Evolutionary conservation across 2,329 filamentous ascomycete species (phyloP).

Genomic region (Trematosphaeria pertusa): DNA sequence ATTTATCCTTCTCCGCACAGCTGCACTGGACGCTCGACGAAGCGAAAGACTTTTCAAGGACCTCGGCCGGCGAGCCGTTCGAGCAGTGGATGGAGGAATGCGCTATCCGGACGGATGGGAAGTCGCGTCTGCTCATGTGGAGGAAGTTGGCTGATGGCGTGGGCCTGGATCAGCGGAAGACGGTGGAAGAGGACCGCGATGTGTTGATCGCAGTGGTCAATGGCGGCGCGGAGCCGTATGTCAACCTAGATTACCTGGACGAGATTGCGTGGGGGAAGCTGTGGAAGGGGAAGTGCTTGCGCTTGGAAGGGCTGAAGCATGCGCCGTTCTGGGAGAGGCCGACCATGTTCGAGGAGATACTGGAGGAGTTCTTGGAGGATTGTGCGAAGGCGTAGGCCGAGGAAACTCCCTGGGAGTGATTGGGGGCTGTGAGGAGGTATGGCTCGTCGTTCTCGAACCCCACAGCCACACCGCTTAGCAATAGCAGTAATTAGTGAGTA

Average conservation of each 20-base stretch:
- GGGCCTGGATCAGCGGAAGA: slow-evolving; percentile 30
- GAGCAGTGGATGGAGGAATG: slow-evolving; percentile 37
- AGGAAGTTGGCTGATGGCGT: slow-evolving; percentile 19
- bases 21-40: slow-evolving; percentile 26
- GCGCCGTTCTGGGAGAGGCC: slow-evolving; percentile 42
- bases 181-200: slow-evolving; percentile 25
- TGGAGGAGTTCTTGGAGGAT: slow-evolving; percentile 27
- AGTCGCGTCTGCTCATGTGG: slow-evolving; percentile 34
- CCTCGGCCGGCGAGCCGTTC: slow-evolving; percentile 20
- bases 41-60: slow-evolving; percentile 20
- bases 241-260: slow-evolving; percentile 42
- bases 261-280: slow-evolving; percentile 31
- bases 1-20: slow-evolving; percentile 20
- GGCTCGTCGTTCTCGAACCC: no score
- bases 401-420: no score
- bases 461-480: no score
- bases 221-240: slow-evolving; percentile 36
- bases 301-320: slow-evolving; percentile 34
- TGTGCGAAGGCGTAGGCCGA: slow-evolving; percentile 5
- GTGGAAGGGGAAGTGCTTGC: slow-evolving; percentile 35
- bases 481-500: no score
- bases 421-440: no score
- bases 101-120: slow-evolving; percentile 35
- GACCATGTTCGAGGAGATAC: slow-evolving; percentile 20
- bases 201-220: slow-evolving; percentile 38